Percentiles rank a stretch among this genome's conserved stretches.
phyloP scores from a whole-genome alignment of 192 early-diverging fungal genomes.

The Rhizoclosmatium globosum region DNA sequence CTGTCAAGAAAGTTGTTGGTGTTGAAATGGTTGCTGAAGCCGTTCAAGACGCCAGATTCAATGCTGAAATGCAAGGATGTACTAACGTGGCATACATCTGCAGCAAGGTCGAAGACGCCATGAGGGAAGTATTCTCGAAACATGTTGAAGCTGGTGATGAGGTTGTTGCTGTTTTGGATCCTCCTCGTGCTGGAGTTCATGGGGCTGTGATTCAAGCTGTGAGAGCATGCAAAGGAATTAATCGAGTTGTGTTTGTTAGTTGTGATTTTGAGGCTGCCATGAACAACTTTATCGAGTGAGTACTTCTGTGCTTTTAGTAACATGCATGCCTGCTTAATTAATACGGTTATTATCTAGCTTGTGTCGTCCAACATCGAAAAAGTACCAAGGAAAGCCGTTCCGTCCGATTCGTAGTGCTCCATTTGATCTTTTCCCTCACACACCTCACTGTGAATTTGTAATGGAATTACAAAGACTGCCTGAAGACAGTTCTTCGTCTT shows the following conservation, averaged over 20 bases:
- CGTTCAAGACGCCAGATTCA: constrained; percentile 76
- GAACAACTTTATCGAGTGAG: constrained; percentile 69
- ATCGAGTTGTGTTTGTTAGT: constrained; percentile 71
- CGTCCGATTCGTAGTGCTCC: constrained; percentile 62
- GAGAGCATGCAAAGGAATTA: constrained; percentile 59
- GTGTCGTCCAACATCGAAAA: constrained; percentile 72
- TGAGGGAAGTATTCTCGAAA: constrained; percentile 44
- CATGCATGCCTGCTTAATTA: too few relatives aligned
- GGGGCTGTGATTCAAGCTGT: constrained; percentile 69
- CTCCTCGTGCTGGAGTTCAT: constrained; percentile 72
- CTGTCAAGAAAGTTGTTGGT: constrained; percentile 75
- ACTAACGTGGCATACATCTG: constrained; percentile 67
- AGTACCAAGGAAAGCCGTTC: constrained; percentile 68
- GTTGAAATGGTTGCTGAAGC: constrained; percentile 74
- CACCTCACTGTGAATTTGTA: constrained; percentile 71
- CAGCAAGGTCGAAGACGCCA: constrained; percentile 69
- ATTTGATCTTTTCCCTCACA: constrained; percentile 83
- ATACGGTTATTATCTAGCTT: constrained; percentile 49
- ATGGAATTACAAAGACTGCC: constrained; percentile 58
- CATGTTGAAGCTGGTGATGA: constrained; percentile 55
- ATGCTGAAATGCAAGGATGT: constrained; percentile 65
- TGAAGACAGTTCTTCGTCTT: too few relatives aligned
- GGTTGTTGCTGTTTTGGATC: constrained; percentile 80
- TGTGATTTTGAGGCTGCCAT: constrained; percentile 69
- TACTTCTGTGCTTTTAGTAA: background rate